These are phyloP conservation scores for Flaveria trinervia DNA, from an alignment of 129 eudicot species.

Conservation along the genomic window DNA sequence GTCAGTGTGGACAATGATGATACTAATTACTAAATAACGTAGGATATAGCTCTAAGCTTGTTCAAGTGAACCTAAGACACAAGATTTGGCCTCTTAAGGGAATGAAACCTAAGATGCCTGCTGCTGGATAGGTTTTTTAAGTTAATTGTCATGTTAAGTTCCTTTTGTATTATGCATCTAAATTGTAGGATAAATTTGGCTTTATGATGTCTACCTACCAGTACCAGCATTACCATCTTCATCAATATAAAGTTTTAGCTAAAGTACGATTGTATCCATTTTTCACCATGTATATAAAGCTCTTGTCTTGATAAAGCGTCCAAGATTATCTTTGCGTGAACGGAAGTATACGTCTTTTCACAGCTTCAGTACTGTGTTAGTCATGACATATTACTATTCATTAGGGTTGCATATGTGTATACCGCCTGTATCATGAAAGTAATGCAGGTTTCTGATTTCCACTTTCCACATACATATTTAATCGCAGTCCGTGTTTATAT, in stretches of 20 bases:
- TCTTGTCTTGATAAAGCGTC: slow-evolving; percentile 2
- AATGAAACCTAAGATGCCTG: no score
- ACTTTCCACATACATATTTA: neutral
- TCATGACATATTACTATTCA: neutral
- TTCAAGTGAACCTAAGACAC: slow-evolving; percentile 7
- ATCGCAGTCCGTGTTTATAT: neutral
- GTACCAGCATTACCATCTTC: neutral
- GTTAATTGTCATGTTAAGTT: neutral
- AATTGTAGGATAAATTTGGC: neutral
- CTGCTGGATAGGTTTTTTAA: neutral
- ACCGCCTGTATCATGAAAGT: neutral
- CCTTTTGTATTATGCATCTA: neutral
- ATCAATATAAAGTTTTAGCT: neutral
- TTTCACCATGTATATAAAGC: slow-evolving; percentile 1
- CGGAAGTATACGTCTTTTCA: no score
- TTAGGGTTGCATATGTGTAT: slow-evolving; percentile 2
- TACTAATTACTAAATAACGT: neutral
- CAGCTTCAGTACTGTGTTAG: neutral
- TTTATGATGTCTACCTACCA: neutral
- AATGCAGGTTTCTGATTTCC: neutral
- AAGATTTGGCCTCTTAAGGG: neutral
- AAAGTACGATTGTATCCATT: neutral
- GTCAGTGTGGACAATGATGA: neutral
- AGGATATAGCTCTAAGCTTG: slow-evolving; percentile 1
- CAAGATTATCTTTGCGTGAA: no score